Percentiles rank a stretch among this genome's conserved stretches.
Conservation (phyloP, 192 early-diverging fungal species). For the Podila horticola region DNA sequence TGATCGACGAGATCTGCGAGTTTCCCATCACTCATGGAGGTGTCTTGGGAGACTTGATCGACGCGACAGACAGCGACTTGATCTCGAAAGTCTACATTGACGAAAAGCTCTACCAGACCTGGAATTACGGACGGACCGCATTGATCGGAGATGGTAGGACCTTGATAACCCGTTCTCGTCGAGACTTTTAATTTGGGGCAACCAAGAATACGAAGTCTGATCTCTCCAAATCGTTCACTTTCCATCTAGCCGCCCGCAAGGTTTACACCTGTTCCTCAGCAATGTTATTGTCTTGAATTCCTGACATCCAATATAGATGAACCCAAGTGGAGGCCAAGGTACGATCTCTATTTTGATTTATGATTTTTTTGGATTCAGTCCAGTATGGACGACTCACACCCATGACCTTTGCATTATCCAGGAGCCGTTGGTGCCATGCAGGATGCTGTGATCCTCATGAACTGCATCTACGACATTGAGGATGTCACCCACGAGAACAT, state of each 20-base stretch:
- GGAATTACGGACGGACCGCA: background rate
- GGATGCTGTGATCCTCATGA: constrained; percentile 17
- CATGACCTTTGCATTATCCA: background rate
- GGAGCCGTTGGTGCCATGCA: constrained; percentile 32
- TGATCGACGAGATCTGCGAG: constrained; percentile 2
- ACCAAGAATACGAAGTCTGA: too few relatives aligned
- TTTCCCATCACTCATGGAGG: constrained; percentile 6
- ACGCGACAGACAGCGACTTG: background rate
- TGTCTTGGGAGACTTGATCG: constrained; percentile 7
- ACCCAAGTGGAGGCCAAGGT: constrained; percentile 4
- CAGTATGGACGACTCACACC: too few relatives aligned
- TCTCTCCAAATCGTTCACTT: too few relatives aligned
- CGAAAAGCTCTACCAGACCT: constrained; percentile 12
- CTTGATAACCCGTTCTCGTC: too few relatives aligned
- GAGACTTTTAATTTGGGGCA: too few relatives aligned
- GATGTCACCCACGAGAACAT: constrained; percentile 11
- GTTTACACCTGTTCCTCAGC: background rate
- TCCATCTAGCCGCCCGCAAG: background rate
- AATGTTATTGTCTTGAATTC: background rate
- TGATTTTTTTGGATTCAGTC: too few relatives aligned
- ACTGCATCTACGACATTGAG: constrained; percentile 18
- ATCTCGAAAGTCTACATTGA: constrained; percentile 15
- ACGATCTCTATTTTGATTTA: background rate
- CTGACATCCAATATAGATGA: background rate
- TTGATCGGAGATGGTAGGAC: constrained; percentile 15